phyloP scores from a whole-genome alignment of 305 asterid genomes.

The Fraxinus platypoda region DNA sequence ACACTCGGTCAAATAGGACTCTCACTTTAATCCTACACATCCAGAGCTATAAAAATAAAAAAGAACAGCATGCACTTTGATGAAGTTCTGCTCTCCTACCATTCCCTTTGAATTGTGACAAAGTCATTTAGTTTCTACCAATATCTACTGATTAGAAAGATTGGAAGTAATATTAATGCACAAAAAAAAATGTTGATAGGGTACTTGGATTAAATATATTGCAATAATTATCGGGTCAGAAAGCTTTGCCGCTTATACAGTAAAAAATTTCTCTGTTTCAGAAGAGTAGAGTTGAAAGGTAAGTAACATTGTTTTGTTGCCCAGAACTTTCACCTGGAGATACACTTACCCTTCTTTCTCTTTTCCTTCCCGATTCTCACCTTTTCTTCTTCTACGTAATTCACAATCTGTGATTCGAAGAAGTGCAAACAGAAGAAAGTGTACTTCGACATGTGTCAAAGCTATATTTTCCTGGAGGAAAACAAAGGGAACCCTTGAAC shows the following conservation, averaged over 20 bases:
- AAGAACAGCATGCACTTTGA: neutral
- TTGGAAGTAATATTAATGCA: neutral
- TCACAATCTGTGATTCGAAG: neutral
- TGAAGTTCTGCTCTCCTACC: neutral
- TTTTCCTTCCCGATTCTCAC: too few species aligned
- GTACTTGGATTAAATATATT: too few species aligned
- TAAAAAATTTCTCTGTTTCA: too few species aligned
- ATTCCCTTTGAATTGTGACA: neutral
- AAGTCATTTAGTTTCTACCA: neutral
- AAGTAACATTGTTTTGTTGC: too few species aligned
- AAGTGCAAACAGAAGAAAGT: neutral
- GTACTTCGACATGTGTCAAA: constrained; percentile 3
- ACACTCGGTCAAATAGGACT: neutral
- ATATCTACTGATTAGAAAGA: neutral
- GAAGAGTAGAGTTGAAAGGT: neutral
- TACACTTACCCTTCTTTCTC: neutral
- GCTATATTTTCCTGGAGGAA: too few species aligned
- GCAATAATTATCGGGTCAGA: too few species aligned
- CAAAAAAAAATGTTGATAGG: neutral
- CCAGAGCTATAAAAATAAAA: neutral
- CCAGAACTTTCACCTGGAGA: too few species aligned
- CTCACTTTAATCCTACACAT: neutral
- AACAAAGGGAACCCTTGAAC: too few species aligned
- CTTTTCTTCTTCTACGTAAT: neutral
- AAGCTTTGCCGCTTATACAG: neutral